Percentiles rank a stretch among this genome's conserved stretches.
phyloP scores from a whole-genome alignment of 257 asterid species.

The Craterostigma plantagineum region DNA sequence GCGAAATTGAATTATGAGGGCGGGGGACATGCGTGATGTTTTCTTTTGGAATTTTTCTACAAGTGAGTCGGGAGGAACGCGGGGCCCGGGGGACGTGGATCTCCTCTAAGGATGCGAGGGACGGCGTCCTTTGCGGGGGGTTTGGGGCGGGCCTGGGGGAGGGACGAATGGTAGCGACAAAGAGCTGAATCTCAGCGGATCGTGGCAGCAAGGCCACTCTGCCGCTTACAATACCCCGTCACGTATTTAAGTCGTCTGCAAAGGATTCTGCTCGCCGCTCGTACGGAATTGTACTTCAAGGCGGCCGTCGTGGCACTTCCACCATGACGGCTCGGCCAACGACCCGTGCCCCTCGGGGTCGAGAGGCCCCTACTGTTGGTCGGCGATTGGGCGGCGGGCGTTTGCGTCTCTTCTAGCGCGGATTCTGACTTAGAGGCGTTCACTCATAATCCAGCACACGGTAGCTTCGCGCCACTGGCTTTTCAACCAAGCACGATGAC shows the following conservation, averaged over 20 bases:
- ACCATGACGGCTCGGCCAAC: not conserved
- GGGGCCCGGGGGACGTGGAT: too few relatives aligned
- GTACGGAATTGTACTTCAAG: slow-evolving; percentile 7
- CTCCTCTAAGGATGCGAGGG: too few relatives aligned
- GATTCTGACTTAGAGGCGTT: not conserved
- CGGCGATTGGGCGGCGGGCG: not conserved
- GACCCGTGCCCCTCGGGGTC: slow-evolving; percentile 2
- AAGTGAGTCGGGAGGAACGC: too few relatives aligned
- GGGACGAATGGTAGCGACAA: not conserved
- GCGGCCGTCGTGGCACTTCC: not conserved
- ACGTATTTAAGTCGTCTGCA: slow-evolving; percentile 5
- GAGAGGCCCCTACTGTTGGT: slow-evolving; percentile 1
- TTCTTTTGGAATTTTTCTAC: too few relatives aligned
- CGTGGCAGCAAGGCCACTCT: slow-evolving; percentile 2
- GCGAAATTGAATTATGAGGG: too few relatives aligned
- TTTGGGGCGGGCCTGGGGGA: too few relatives aligned
- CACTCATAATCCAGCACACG: not conserved
- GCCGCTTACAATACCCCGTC: slow-evolving; percentile 1
- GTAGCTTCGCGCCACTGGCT: slow-evolving; percentile 1
- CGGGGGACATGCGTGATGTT: too few relatives aligned
- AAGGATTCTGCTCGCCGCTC: slow-evolving; percentile 9
- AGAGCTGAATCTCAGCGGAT: slow-evolving; percentile 2
- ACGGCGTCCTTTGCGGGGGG: too few relatives aligned
- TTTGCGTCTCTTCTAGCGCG: not conserved
- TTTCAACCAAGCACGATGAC: not conserved